Evolutionary conservation across 2,329 filamentous ascomycete species (phyloP), one percentile per base, ranked within the genome.

Genomic region (Paracamarosporium sp.): DNA sequence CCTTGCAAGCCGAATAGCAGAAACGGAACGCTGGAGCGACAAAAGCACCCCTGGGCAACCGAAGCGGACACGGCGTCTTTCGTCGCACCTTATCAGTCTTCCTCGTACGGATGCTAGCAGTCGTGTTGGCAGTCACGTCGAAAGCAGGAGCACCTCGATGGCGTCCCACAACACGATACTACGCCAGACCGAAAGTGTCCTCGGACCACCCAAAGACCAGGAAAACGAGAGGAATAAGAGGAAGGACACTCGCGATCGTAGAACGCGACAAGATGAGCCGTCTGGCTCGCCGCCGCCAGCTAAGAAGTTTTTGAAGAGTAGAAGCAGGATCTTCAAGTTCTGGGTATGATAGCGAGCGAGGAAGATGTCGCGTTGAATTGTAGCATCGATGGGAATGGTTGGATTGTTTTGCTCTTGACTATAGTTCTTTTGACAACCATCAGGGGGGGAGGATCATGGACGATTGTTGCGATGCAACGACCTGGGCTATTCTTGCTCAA

Each of bases 271-370:
- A 20, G 55, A 48, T 15, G 53, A 40, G n/a, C 50, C 51, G 2
- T 40, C 54, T 2, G 40, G 55, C 17, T 45, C 52, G 38, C 56
- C 62, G 15, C 62, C 68, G 27, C 64, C 63, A 31, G 31, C 52
- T 20, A 74, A 68, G 53, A 72, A 68, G 50, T 73, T 70, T 36
- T 46, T 69, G 45, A 76, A 73, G 56, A 74, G 67, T 59, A 76
- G 71, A 52, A 74, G 71, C 53, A 61, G 64, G 50, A 72, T 76
- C 28, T 73, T 77, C 61, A 76, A 71, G 50, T 76, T 77, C 59
- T 77, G 73, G 68, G 53, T 66, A 53, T 74, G 56, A 68, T 28
- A 28, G 6, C 13, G 7, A 22, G 28, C 30, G 22, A 40, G 24
- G 38, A 46, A 24, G 25, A 43, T 15, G 27, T n/a, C 11, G 44